Percentiles rank a stretch among this genome's conserved stretches.
Conservation (phyloP, 2,329 filamentous ascomycete species). For the Alternaria postmessia region DNA sequence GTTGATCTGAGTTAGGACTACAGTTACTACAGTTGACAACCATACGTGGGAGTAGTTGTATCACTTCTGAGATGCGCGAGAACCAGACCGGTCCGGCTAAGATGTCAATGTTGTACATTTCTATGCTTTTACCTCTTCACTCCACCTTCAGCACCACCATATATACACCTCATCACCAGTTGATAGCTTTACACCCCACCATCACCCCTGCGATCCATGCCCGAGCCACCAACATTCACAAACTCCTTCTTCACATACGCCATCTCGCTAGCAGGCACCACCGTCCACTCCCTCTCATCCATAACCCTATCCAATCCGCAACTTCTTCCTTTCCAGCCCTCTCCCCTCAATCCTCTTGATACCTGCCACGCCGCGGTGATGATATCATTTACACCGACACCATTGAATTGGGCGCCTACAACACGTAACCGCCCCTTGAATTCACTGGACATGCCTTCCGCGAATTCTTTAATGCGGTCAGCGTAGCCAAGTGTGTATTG, state of each 20-base stretch:
- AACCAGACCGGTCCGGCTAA: not conserved
- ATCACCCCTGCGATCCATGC: slow-evolving; percentile 7
- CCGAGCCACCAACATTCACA: not conserved
- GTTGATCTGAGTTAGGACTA: not conserved
- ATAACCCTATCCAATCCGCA: slow-evolving; percentile 36
- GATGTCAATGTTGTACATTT: not conserved
- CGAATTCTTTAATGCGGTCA: slow-evolving; percentile 62
- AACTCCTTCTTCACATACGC: slow-evolving; percentile 15
- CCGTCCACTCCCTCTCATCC: slow-evolving; percentile 26
- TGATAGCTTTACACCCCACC: slow-evolving; percentile 2
- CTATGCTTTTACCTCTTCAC: not conserved
- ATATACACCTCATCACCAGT: not conserved
- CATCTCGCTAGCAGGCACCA: slow-evolving; percentile 17
- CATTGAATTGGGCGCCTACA: slow-evolving; percentile 58
- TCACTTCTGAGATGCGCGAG: not conserved
- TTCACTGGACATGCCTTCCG: slow-evolving; percentile 63
- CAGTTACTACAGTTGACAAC: not conserved
- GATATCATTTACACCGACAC: slow-evolving; percentile 60
- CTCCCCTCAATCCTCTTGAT: slow-evolving; percentile 50
- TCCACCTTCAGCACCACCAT: not conserved
- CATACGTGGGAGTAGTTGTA: not conserved
- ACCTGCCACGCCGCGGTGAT: slow-evolving; percentile 65
- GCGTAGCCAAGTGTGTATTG: slow-evolving; percentile 87
- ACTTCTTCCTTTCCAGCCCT: slow-evolving; percentile 39
- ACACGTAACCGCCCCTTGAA: slow-evolving; percentile 73